Evolutionary conservation across 1,284 basidiomycete species (phyloP), one percentile per base, ranked within the genome.

Genomic region (Rhodotorula sp.): DNA sequence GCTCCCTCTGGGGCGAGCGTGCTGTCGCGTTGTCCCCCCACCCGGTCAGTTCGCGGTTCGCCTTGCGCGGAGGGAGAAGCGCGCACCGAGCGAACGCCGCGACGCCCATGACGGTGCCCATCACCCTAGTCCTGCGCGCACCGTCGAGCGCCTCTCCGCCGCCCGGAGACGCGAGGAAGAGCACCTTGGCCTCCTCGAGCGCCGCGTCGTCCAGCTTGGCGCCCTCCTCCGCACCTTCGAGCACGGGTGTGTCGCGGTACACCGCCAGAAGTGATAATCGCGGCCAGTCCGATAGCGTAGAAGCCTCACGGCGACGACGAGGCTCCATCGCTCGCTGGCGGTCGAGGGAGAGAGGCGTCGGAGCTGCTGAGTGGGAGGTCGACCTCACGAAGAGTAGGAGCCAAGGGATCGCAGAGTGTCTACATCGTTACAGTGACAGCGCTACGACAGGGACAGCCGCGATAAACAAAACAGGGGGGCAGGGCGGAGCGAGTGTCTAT

Each of bases 71-170:
- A 12, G 54, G 39, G 3, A 21, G 17, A 53, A n/a, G 10, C 27
- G 13, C 74, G n/a, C 29, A 74, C 74, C 66, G 62, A 17, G 67
- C 67, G 34, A 76, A 76, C 29, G 71, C 70, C 1, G 67, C 62
- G 29, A 76, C 70, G n/a, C 74, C 74, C 32, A 70, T 56, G 2
- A 76, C 63, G 3, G 74, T 76, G 1, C 72, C 72, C 67, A 74
- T 65, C 51, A 70, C 15, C 36, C 72, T 48, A 10, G 58, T 44
- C 36, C 61, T 65, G 3, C 72, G 48, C 50, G 68, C 66, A 1
- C 32, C n/a, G 9, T 55, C 57, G 17, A 66, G 17, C 19, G 48
- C 29, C 5, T 54, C 37, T 10, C 32, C 29, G 36, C 58, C 59
- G 19, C 54, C 39, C 27, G 60, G 41, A 2, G 62, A 22, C 7